Evolutionary conservation across 495 filamentous ascomycete genomes (phyloP), one percentile per base, ranked within the genome.

Genomic region (Paragyromitra xinjiangensis): DNA sequence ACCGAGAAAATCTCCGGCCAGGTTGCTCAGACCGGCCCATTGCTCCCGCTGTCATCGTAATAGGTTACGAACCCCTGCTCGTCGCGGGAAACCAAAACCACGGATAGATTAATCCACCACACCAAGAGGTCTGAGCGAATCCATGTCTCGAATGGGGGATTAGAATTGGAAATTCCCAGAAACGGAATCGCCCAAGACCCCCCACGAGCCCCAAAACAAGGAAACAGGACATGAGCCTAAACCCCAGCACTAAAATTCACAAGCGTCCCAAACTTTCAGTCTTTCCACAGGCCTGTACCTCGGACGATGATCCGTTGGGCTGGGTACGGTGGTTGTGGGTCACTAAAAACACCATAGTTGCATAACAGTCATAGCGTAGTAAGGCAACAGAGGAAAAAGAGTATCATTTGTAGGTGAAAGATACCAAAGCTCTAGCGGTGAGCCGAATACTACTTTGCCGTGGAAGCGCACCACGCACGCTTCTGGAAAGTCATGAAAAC

Each of bases 41-140:
- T 75, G 77, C 37, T 80, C 78, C 78, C 78, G 78, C 78, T 80
- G 78, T 80, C 78, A 80, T 76, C 59, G 70, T 80, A 69, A 69
- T 76, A 74, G 78, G 71, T 80, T 66, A 67, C 78, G 78, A 63
- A 80, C 77, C 78, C 78, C 78, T 80, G 78, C 45, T 75, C 45
- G 58, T 68, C 51, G 61, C 77, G 77, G 75, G 75, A 79, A 71
- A 79, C 77, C 77, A 79, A 78, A 71, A 56, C 71, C 78, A 77
- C 53, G 78, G 77, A 80, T 78, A 79, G 77, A 80, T 80, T 76
- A 80, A 71, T 65, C 78, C 78, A 80, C 77, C 77, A 70, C 65
- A 74, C 66, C 67, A 62, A 78, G 77, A 58, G 77, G 78, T 59
- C 76, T 75, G 78, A 79, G 63, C 78, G 66, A 79, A 63, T 59